Conservation (phyloP, 2,329 filamentous ascomycete genomes). For the Fusarium sp. region DNA sequence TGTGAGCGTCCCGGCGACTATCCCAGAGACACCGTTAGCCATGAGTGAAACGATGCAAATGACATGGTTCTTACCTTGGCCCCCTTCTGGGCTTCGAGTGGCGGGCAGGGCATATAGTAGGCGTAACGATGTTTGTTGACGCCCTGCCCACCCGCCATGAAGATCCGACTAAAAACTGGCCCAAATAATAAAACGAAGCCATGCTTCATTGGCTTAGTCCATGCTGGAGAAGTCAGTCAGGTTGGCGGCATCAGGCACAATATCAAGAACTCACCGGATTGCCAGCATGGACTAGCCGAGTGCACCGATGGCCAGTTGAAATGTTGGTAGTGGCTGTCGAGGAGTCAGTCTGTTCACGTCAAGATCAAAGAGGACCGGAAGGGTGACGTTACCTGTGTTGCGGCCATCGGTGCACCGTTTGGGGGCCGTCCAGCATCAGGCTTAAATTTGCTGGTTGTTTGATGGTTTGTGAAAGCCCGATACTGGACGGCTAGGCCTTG, state of each 20-base stretch:
- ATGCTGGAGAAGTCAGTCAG: neutral
- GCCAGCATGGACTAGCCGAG: neutral
- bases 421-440: neutral
- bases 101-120: neutral
- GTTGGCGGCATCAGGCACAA: neutral
- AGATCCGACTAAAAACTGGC: too few species aligned
- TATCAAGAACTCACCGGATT: neutral
- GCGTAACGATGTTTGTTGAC: neutral
- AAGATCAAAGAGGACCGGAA: neutral
- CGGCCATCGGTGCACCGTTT: neutral
- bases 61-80: neutral
- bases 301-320: neutral
- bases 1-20: neutral
- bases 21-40: neutral
- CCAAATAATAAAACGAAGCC: neutral
- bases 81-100: neutral
- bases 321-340: neutral
- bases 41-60: neutral
- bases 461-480: neutral
- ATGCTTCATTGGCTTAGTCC: neutral
- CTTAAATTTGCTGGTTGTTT: neutral
- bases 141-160: neutral
- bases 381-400: neutral
- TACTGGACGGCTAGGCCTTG: neutral
- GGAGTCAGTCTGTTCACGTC: neutral